Evolutionary conservation across 495 filamentous ascomycete genomes (phyloP), one percentile per base, ranked within the genome.

Genomic region (Aspergillus sclerotioniger): DNA sequence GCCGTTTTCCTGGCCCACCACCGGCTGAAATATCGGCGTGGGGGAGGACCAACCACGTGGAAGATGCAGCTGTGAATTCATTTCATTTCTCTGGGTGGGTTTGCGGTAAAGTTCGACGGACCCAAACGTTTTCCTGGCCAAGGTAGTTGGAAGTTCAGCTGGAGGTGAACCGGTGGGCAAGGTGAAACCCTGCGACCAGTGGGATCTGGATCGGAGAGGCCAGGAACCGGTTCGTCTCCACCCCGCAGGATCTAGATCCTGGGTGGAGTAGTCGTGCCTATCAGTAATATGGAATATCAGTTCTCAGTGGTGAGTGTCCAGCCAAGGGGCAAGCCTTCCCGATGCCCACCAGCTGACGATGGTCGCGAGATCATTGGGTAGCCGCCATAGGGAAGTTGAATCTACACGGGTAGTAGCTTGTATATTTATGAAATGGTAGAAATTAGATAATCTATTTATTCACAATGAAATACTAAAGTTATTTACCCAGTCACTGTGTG

Each of bases 1-100:
- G 37, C 37, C 37, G 25, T 2, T 41, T 41, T 15, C 3, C 37
- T n/a, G 8, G 1, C n/a, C 12, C 37, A 41, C 37, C 8, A n/a
- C n/a, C 10, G 37, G 37, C 9, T 41, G 12, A n/a, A 50, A 32
- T 50, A 21, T 16, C 47, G 28, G 20, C 12, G 16, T 25, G 25
- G 47, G 47, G 47, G 47, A 31, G 47, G 47, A 29, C 47, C 47
- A 50, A 50, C 47, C 47, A 50, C 31, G 47, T 50, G 47, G 47
- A 13, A 6, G 28, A 28, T 15, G 20, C 9, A 9, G 13, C 47
- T 50, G 6, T 13, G n/a, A 16, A 16, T 50, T 31, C 47, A 21
- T 25, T 50, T 50, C 16, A 15, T 31, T 50, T 9, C 5, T 28
- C 17, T n/a, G 20, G 13, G 2, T n/a, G 37, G 37, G n/a, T 33